These are phyloP conservation scores for Pichia deserticola DNA, from an alignment of 805 yeast species.

Conservation along the genomic window DNA sequence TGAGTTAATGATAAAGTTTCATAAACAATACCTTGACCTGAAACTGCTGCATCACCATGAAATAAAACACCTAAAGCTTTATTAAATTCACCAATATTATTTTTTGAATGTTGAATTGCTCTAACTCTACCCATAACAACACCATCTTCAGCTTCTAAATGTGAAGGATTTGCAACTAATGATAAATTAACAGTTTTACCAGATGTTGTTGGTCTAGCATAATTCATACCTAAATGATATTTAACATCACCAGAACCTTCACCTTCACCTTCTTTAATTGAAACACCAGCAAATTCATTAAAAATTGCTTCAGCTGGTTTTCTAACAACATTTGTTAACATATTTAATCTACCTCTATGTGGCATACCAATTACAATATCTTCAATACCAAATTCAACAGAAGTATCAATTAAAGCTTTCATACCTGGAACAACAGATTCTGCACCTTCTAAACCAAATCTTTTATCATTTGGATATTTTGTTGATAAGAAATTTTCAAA, in stretches of 20 bases:
- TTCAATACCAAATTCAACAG: slow-evolving; percentile 89
- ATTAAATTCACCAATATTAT: slow-evolving; percentile 71
- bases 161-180: slow-evolving; percentile 97
- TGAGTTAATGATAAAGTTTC: slow-evolving; percentile 94
- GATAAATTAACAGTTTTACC: slow-evolving; percentile 95
- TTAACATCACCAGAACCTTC: slow-evolving; percentile 99
- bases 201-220: slow-evolving; percentile 96
- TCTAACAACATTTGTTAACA: slow-evolving; percentile 96
- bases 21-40: slow-evolving; percentile 98
- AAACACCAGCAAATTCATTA: slow-evolving; percentile 90
- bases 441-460: slow-evolving; percentile 98
- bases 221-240: slow-evolving; percentile 98
- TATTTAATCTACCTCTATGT: slow-evolving; percentile 97
- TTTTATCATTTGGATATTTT: slow-evolving; percentile 96
- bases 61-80: slow-evolving; percentile 89
- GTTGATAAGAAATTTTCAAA: slow-evolving; percentile 90
- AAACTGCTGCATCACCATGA: slow-evolving; percentile 99
- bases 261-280: slow-evolving; percentile 79
- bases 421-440: slow-evolving; percentile 96
- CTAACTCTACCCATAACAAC: slow-evolving; percentile 97
- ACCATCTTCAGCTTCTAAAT: slow-evolving; percentile 98
- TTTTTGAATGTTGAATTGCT: slow-evolving; percentile 87
- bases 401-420: slow-evolving; percentile 88
- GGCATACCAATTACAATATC: slow-evolving; percentile 99
- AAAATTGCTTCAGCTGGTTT: slow-evolving; percentile 98